Evolutionary conservation across 768 basidiomycete species (phyloP), one percentile per base, ranked within the genome.

Genomic region (Hericium rajendrae): DNA sequence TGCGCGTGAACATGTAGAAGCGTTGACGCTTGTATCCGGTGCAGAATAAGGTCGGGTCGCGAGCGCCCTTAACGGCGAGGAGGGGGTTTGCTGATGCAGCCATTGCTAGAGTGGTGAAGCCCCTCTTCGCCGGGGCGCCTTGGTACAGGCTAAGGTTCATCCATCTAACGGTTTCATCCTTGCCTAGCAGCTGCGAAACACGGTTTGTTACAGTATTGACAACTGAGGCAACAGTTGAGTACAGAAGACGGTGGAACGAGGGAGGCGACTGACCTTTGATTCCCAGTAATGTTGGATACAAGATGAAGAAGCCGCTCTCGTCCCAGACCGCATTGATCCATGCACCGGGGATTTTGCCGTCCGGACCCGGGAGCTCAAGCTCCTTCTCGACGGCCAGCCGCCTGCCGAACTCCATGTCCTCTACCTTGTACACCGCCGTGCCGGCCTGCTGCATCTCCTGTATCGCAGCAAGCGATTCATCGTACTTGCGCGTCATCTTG

Each of bases 401-500:
- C 57, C 95, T 78, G n/a, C 95, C 94, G 66, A 99, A 97, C 70
- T 99, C 97, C 97, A 99, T 99, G 71, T 97, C 94, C 55, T 99
- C 97, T 16, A 98, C 84, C 64, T 83, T 87, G 71, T 88, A 91
- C 18, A 91, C 81, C 0, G 91, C 88, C 4, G 97, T 97, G 1
- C 94, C 95, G 1, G 94, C 94, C 69, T 98, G 97, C 69, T 99
- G 97, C 94, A 99, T 97, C 70, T 97, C 94, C 68, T 95, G 91
- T 40, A 94, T 89, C 0, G 97, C 94, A 28, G 81, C 74, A 6
- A 98, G 78, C 0, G 90, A 92, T 71, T 99, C 97, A 60, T 99
- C 97, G 68, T 97, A 99, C 68, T 91, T 91, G 18, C 95, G 85
- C 15, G 83, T 85, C 62, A 97, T 74, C 67, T 94, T 97, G 6